A percentile compares a stretch with the other conserved stretches of the same genome.
Evolutionary conservation across 2,329 filamentous ascomycete species (phyloP).

Genomic region (Blastomyces parvus): DNA sequence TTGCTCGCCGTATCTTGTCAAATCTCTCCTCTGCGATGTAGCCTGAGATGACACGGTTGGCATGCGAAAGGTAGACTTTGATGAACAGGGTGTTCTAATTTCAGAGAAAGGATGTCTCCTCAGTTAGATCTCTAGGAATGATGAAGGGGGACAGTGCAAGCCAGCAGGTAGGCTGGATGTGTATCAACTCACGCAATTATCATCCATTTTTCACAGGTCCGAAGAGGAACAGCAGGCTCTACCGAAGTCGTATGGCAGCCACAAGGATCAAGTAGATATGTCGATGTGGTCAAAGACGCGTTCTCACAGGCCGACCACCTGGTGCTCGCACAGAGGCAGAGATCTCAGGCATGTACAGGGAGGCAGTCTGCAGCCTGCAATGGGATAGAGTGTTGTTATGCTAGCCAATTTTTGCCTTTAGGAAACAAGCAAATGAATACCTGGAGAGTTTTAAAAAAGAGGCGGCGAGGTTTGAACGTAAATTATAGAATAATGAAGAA

Average conservation of each 20-base stretch:
- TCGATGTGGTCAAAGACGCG: not conserved
- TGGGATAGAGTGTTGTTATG: not conserved
- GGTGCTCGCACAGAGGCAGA: not conserved
- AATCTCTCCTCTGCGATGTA: constrained; percentile 12
- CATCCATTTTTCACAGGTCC: not conserved
- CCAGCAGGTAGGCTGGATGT: not conserved
- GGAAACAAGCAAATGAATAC: not conserved
- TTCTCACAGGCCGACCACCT: not conserved
- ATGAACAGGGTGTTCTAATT: constrained; percentile 11
- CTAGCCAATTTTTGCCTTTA: not conserved
- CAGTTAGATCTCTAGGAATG: not conserved
- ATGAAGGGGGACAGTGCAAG: not conserved
- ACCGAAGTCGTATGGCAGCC: not conserved
- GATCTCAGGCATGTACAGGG: not conserved
- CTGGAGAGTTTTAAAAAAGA: not conserved
- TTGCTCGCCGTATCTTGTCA: constrained; percentile 17
- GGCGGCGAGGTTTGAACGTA: not conserved
- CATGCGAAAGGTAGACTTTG: constrained; percentile 19
- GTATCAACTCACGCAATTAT: not conserved
- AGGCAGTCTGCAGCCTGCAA: not conserved
- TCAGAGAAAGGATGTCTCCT: not conserved
- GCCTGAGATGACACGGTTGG: constrained; percentile 16
- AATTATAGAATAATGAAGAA: not conserved
- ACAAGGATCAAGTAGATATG: not conserved
- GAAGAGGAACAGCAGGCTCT: not conserved